Evolutionary conservation across 441 rosid species (phyloP).

Genomic region (Pelargonium cotyledonis): DNA sequence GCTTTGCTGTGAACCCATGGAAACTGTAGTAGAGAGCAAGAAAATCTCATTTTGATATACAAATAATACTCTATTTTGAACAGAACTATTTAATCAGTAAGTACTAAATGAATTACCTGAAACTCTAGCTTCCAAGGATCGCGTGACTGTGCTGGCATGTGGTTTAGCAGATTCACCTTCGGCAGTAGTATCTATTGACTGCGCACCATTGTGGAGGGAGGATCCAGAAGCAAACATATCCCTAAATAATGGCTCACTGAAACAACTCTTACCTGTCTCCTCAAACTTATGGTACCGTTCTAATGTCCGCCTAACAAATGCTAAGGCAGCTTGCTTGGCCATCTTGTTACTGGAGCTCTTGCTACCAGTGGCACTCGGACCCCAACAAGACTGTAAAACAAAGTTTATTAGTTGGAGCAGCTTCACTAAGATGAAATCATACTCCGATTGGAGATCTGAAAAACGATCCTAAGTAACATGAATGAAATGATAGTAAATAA

Average conservation of each 20-base stretch:
- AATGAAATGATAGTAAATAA: background rate
- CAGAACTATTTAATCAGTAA: too few species aligned
- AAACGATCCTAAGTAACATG: slow-evolving; percentile 1
- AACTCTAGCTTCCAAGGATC: slow-evolving; percentile 33
- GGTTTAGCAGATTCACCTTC: slow-evolving; percentile 50
- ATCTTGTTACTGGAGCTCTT: slow-evolving; percentile 72
- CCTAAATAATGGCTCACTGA: slow-evolving; percentile 62
- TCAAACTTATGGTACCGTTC: slow-evolving; percentile 66
- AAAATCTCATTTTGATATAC: too few species aligned
- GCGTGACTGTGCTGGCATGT: slow-evolving; percentile 24
- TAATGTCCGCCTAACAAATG: slow-evolving; percentile 70
- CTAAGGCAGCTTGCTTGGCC: slow-evolving; percentile 80
- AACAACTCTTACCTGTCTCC: slow-evolving; percentile 81
- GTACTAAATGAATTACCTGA: slow-evolving; percentile 28
- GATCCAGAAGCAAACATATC: slow-evolving; percentile 50
- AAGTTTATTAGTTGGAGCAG: slow-evolving; percentile 6
- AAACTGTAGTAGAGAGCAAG: slow-evolving; percentile 40
- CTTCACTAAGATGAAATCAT: background rate
- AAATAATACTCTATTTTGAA: too few species aligned
- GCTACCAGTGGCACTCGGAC: slow-evolving; percentile 54
- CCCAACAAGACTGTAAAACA: slow-evolving; percentile 53
- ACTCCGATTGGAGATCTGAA: background rate
- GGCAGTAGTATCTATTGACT: slow-evolving; percentile 27
- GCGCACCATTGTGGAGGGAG: slow-evolving; percentile 33
- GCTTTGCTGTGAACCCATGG: slow-evolving; percentile 50